Conservation (phyloP, 2,329 filamentous ascomycete genomes). For the Delphinella strobiligena region DNA sequence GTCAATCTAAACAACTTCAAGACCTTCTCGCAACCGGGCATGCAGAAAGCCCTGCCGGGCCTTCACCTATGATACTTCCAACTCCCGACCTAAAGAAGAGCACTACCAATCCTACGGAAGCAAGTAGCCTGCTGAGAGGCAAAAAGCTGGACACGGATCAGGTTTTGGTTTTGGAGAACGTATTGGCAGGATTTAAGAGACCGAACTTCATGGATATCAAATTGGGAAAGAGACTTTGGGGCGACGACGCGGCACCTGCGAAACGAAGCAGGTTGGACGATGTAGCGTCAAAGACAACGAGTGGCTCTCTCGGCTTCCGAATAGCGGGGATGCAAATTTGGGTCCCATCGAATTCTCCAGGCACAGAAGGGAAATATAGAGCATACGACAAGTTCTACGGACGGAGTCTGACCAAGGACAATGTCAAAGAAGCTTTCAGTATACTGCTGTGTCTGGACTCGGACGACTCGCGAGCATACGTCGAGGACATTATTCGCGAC, state of each 20-base stretch:
- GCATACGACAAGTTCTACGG: conserved; percentile 57
- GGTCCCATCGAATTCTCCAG: conserved; percentile 15
- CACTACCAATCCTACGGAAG: conserved; percentile 6
- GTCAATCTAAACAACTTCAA: conserved; percentile 17
- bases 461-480: conserved; percentile 20
- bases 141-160: conserved; percentile 61
- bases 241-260: conserved; percentile 49
- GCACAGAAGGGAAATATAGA: conserved; percentile 27
- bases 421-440: conserved; percentile 45
- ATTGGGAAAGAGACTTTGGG: conserved; percentile 76
- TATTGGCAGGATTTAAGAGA: conserved; percentile 64
- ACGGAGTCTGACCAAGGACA: conserved; percentile 42
- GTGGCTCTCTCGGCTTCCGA: conserved; percentile 47
- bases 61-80: conserved; percentile 9
- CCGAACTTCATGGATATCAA: conserved; percentile 93
- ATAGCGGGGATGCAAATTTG: conserved; percentile 55
- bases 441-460: conserved; percentile 42
- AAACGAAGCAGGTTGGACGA: conserved; percentile 49
- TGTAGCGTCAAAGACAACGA: conserved; percentile 48
- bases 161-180: conserved; percentile 77
- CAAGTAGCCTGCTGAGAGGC: conserved; percentile 32
- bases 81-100: conserved; percentile 3
- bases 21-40: background rate
- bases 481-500: conserved; percentile 29
- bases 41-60: background rate